Evolutionary conservation across 176 grass and related monocot species (phyloP), one percentile per base, ranked within the genome.

Genomic region (Bonia amplexicaulis): DNA sequence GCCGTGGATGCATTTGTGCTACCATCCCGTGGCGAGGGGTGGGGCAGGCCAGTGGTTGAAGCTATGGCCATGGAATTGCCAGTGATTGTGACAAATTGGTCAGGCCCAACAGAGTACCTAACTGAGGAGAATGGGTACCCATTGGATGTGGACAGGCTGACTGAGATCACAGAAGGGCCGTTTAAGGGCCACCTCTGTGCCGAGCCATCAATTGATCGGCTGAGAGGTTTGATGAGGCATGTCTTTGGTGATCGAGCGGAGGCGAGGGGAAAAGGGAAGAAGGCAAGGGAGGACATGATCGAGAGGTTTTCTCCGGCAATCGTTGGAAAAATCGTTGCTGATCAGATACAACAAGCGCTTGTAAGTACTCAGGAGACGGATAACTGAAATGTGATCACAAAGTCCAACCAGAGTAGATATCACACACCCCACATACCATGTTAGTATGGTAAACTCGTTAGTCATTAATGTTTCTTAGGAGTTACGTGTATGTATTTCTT

Each of bases 31-130:
- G 92, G 92, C 3, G 89, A 94, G 79, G 92, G 92, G 1, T 94
- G 89, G 92, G 89, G 92, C 45, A 84, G 92, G 41, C 92, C 89
- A 0, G 79, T 94, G 41, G 92, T 94, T 0, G 92, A 94, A 83
- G 89, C 87, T 44, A 94, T 94, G 92, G 80, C 89, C 53, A 94
- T 94, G 92, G 86, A 85, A 62, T 39, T 91, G 53, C 92, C 92
- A 0, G 89, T 91, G 84, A 89, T 94, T 52, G 89, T 84, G 37
- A 94, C 89, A 0, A 91, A 91, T 48, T 94, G 92, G 92, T 94
- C 92, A 6, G 92, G 89, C 17, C 87, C 92, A 61, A 91, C 84
- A 0, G 92, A 94, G 69, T 91, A 94, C 62, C 66, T 94, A 60
- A 94, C 81, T 13, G 81, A 85, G 78, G 87, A 94, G 67, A 94